These are phyloP conservation scores for Dactylellina cionopaga DNA, from an alignment of 2,329 filamentous ascomycete genomes.

Conservation along the genomic window DNA sequence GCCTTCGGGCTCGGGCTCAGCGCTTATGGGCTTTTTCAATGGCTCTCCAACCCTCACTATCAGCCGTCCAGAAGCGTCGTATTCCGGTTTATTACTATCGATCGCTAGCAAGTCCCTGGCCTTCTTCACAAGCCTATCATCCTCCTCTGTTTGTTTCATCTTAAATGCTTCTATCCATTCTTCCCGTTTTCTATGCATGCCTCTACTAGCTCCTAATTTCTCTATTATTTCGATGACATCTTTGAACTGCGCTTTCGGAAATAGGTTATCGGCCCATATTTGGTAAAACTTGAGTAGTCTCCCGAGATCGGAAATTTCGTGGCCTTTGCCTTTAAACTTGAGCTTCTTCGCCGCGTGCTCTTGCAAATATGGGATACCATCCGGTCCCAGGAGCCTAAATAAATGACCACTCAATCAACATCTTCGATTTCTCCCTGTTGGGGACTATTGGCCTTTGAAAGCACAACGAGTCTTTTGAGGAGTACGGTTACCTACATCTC, in stretches of 20 bases:
- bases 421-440: background rate
- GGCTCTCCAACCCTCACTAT: conserved; percentile 62
- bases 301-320: conserved; percentile 83
- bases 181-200: conserved; percentile 57
- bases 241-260: conserved; percentile 90
- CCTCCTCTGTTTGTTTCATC: conserved; percentile 59
- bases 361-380: conserved; percentile 84
- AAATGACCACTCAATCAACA: too few species aligned
- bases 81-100: conserved; percentile 54
- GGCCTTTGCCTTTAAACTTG: conserved; percentile 89
- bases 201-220: conserved; percentile 90
- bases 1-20: background rate
- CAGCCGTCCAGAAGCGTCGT: conserved; percentile 54
- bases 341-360: conserved; percentile 74
- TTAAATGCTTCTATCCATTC: conserved; percentile 54
- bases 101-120: conserved; percentile 14
- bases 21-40: conserved; percentile 17
- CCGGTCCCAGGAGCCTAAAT: conserved; percentile 80
- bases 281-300: conserved; percentile 90
- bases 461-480: too few species aligned
- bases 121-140: conserved; percentile 36
- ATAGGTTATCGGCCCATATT: conserved; percentile 95
- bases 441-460: too few species aligned
- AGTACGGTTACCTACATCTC: conserved; percentile 65
- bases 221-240: conserved; percentile 92